phyloP scores from a whole-genome alignment of 495 filamentous ascomycete genomes.

The Talaromyces ruber region DNA sequence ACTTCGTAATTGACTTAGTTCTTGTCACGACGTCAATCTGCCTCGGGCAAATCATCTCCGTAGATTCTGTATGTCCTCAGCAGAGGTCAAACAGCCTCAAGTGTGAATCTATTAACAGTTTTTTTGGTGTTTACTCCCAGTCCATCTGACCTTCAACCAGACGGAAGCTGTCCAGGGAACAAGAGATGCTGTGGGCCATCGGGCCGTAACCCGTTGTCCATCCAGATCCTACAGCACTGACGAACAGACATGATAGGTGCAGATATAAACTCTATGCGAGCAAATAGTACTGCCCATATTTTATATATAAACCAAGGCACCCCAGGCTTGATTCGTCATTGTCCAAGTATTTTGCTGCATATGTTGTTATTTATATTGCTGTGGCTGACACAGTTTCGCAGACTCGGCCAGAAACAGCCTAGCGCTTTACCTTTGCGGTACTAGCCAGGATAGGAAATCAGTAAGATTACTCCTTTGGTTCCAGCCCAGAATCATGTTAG shows the following conservation, averaged over 20 bases:
- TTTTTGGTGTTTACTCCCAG: not conserved
- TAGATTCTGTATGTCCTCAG: not conserved
- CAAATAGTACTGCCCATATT: not conserved
- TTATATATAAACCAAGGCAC: not conserved
- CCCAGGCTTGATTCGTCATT: not conserved
- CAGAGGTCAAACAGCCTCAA: not conserved
- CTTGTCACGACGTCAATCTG: not conserved
- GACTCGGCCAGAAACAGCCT: not conserved
- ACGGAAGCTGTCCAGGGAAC: not conserved
- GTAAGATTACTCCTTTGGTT: not conserved
- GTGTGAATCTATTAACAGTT: not conserved
- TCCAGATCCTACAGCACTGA: not conserved
- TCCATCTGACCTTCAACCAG: not conserved
- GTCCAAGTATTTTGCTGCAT: not conserved
- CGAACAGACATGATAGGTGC: not conserved
- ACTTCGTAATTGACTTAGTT: not conserved
- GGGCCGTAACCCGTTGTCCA: not conserved
- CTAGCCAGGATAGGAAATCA: not conserved
- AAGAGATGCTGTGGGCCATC: not conserved
- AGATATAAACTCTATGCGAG: too few species aligned
- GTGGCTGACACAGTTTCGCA: not conserved
- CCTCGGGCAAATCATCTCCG: not conserved
- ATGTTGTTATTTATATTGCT: not conserved
- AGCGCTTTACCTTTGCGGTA: not conserved
- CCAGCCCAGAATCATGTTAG: not conserved